phyloP scores from a whole-genome alignment of 768 basidiomycete species.

The Trametopsis cervina region DNA sequence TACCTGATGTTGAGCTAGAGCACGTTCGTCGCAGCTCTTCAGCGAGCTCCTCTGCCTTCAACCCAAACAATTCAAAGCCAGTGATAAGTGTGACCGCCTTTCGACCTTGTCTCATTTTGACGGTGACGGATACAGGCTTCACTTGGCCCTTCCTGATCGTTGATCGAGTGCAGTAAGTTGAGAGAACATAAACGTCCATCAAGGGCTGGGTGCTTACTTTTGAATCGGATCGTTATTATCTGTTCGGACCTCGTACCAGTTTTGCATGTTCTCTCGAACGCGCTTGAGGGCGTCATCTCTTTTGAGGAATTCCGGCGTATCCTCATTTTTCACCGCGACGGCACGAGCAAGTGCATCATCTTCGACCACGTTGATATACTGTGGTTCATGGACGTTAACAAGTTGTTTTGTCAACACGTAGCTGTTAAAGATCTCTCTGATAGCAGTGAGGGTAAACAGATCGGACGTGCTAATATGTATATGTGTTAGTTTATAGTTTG shows the following conservation, averaged over 20 bases:
- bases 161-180: background rate
- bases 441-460: constrained; percentile 49
- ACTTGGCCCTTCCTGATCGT: constrained; percentile 64
- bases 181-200: constrained; percentile 1
- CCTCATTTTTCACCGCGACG: constrained; percentile 24
- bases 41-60: constrained; percentile 65
- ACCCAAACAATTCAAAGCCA: constrained; percentile 72
- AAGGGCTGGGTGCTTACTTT: constrained; percentile 39
- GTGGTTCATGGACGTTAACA: constrained; percentile 58
- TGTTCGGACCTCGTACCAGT: constrained; percentile 58
- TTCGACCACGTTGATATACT: constrained; percentile 63
- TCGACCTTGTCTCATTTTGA: constrained; percentile 71
- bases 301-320: constrained; percentile 46
- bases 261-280: constrained; percentile 63
- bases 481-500: constrained; percentile 6
- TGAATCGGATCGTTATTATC: constrained; percentile 49
- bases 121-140: constrained; percentile 59
- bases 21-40: constrained; percentile 74
- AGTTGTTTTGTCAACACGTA: constrained; percentile 60
- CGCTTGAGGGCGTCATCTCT: constrained; percentile 55
- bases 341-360: constrained; percentile 24
- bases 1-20: constrained; percentile 74
- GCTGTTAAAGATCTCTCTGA: constrained; percentile 49
- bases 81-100: constrained; percentile 73
- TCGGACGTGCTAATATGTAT: constrained; percentile 44